Percentiles rank a stretch among this genome's conserved stretches.
Conservation (phyloP, 2,329 filamentous ascomycete species). For the Chaetothyriales sp. region DNA sequence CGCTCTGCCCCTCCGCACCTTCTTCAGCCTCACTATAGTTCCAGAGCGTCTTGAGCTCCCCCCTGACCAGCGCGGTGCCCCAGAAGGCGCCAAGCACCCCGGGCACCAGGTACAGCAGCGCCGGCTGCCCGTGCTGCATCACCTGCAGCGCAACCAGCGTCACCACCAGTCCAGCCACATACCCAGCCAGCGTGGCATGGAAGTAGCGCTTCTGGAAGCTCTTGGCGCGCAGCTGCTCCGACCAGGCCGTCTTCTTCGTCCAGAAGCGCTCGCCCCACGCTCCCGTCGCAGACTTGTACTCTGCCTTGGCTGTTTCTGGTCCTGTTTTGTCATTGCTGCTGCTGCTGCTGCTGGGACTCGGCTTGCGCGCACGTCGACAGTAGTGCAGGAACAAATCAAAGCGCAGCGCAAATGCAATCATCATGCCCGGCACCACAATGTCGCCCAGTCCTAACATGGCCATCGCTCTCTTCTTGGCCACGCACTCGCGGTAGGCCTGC, state of each 20-base stretch:
- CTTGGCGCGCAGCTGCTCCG: conserved; percentile 26
- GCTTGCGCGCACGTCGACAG: conserved; percentile 41
- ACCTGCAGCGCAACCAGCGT: conserved; percentile 67
- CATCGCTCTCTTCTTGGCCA: conserved; percentile 25
- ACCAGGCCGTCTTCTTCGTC: conserved; percentile 36
- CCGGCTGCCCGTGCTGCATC: conserved; percentile 73
- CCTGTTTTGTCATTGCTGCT: conserved; percentile 15
- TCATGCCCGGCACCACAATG: conserved; percentile 80
- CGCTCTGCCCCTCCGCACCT: conserved; percentile 31
- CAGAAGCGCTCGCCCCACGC: conserved; percentile 78
- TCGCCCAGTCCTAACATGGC: conserved; percentile 90
- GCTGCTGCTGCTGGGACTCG: conserved; percentile 21
- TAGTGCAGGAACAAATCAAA: conserved; percentile 85
- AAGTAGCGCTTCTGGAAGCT: conserved; percentile 79
- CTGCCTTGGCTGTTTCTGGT: conserved; percentile 1
- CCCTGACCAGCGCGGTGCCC: conserved; percentile 55
- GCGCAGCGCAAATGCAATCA: conserved; percentile 76
- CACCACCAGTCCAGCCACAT: conserved; percentile 60
- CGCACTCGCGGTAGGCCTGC: conserved; percentile 15
- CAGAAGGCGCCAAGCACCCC: conserved; percentile 64
- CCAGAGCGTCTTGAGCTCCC: conserved; percentile 67
- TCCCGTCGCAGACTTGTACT: conserved; percentile 42
- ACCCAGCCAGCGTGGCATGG: conserved; percentile 60
- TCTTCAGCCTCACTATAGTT: conserved; percentile 56
- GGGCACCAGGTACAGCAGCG: conserved; percentile 82